Base-by-base conservation (phyloP, 352 stramenopile species). In the Globisporangium recalcitrans region DNA sequence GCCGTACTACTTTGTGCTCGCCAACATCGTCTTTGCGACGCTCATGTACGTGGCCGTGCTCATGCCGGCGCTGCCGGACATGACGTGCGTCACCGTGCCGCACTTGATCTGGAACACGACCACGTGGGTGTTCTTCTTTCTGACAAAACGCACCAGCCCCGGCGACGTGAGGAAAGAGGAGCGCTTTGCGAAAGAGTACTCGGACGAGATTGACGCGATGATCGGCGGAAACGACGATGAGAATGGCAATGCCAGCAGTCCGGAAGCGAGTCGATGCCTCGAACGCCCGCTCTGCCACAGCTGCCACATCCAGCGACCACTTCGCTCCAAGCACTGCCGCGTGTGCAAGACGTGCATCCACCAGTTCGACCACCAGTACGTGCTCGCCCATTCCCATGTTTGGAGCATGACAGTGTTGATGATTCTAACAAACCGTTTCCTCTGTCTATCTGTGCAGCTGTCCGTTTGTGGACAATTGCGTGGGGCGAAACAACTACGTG, bases 401-500 rank as follows among this genome's bases (percentile, higher is more conserved):
- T 46, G 19, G 38, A 46, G n/a, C 19, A 3, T 21, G 38, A 3
- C 38, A 46, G 10, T 21, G 16, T 46, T 21, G 38, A 46, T 6
- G 38, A 10, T 46, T 46, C 95, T 95, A 11, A 53, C 47, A 21
- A 31, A 34, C 6, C 13, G 16, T 16, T 56, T 4, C 40, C 16
- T 40, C 4, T 42, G 3, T 63, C 29, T 53, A 53, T 67, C 14
- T 21, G 38, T 54, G 46, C 70, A 89, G 85, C 73, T 98, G 97
- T 59, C 96, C 96, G 19, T 99, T 98, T 78, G 88, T 99, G 10
- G 98, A 99, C 80, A 99, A 99, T 75, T 99, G 97, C 64, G 90
- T 99, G 2, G 97, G 97, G 26, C 93, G 97, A 49, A 85, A 92
- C 67, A 99, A 99, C 76, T 97, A 99, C 75, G 97, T 98, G 62